Evolutionary conservation across 192 early-diverging fungal genomes (phyloP).

Genomic region (Piromyces sp.): DNA sequence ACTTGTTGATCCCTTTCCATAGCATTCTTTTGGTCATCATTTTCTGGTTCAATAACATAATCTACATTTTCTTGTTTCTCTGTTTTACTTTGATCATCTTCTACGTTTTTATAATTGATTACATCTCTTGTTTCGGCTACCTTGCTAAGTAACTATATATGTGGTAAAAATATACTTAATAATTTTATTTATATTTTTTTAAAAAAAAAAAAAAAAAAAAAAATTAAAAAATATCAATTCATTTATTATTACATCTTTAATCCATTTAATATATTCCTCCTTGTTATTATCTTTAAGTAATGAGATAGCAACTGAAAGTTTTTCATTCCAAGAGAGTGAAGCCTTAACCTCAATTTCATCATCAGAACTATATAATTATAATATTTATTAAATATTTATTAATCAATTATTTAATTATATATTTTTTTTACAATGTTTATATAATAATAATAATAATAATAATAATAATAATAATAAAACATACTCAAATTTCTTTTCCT

Average conservation of each 20-base stretch:
- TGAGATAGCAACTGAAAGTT: background rate
- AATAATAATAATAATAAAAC: too few relatives aligned
- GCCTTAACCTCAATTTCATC: background rate
- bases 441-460: too few relatives aligned
- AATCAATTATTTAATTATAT: background rate
- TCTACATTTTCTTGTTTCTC: background rate
- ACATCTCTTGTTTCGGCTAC: background rate
- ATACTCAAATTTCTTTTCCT: too few relatives aligned
- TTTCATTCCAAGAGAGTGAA: background rate
- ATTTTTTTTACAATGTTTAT: too few relatives aligned
- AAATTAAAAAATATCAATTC: too few relatives aligned
- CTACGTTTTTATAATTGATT: background rate
- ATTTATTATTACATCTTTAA: background rate
- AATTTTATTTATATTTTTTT: too few relatives aligned
- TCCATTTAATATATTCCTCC: background rate
- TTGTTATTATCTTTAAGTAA: background rate
- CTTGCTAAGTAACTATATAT: background rate
- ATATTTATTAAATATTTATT: background rate
- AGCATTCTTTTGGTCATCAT: background rate
- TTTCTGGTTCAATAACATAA: background rate
- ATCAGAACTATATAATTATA: background rate
- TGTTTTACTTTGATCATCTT: background rate
- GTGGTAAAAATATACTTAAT: too few relatives aligned
- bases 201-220: too few relatives aligned
- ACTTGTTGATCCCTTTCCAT: background rate